Conservation (phyloP, 2,329 filamentous ascomycete species). For the Neofusicoccum umdonicola region DNA sequence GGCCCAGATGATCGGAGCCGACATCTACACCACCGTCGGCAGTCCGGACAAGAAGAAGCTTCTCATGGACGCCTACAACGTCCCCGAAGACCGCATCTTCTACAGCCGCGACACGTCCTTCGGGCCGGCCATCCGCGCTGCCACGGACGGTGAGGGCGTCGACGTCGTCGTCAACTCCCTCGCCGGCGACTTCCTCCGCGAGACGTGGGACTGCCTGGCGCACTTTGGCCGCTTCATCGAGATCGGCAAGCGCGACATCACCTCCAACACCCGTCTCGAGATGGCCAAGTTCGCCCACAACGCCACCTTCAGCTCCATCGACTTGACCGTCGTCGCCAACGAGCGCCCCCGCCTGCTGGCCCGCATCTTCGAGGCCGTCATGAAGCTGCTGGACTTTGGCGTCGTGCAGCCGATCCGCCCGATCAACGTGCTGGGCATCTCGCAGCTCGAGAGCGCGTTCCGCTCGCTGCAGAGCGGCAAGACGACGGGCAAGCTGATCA, state of each 20-base stretch:
- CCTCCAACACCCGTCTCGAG: constrained; percentile 15
- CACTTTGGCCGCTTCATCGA: constrained; percentile 32
- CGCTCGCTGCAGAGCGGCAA: constrained; percentile 21
- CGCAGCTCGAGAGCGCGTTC: constrained; percentile 21
- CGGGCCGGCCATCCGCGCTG: constrained; percentile 22
- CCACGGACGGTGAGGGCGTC: constrained; percentile 31
- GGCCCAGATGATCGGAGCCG: constrained; percentile 25
- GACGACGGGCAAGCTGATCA: constrained; percentile 21
- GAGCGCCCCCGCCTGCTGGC: not conserved
- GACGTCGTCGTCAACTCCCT: constrained; percentile 36
- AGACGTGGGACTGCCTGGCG: constrained; percentile 29
- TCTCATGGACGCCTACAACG: constrained; percentile 24
- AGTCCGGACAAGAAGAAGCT: constrained; percentile 27
- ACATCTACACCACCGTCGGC: constrained; percentile 31
- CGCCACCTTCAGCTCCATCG: constrained; percentile 18
- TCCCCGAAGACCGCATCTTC: constrained; percentile 35
- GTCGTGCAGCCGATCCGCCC: constrained; percentile 2
- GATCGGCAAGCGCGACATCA: constrained; percentile 20
- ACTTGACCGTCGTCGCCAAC: constrained; percentile 2
- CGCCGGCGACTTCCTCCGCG: constrained; percentile 27
- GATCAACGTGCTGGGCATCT: constrained; percentile 20
- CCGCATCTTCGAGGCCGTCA: constrained; percentile 6
- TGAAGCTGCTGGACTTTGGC: constrained; percentile 12
- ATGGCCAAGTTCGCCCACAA: constrained; percentile 21
- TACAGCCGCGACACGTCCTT: constrained; percentile 30